Base-by-base conservation (phyloP, 768 basidiomycete genomes). In the Agrocybe pediades region DNA sequence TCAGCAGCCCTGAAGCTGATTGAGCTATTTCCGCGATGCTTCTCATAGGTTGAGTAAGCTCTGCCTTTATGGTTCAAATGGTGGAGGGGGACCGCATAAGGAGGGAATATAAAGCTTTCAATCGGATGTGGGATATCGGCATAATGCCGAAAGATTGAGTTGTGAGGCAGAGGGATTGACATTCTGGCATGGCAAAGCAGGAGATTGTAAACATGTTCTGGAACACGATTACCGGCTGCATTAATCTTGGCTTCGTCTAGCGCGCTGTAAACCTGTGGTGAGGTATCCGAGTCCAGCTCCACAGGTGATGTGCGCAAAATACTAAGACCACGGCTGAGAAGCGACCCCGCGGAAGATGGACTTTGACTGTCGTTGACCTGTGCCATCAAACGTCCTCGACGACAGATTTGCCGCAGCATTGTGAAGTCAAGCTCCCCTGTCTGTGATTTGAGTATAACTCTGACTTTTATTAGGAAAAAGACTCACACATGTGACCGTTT, bases 381-480 rank as follows among this genome's bases (percentile, higher is more conserved):
- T 19, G 46, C 51, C 24, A 40, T 48, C n/a, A 62, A 51, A 15
- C 58, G 41, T 9, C 61, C 60, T 21, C 49, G 53, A 8, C 56
- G 48, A 27, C 60, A 59, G 16, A 62, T 54, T 41, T 65, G 57
- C 13, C 54, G 41, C 8, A 65, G 46, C 61, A 65, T 64, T 7
- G 64, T 65, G 15, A 61, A 60, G 42, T 65, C 60, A 43, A 65
- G 39, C 23, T 65, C 62, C 54, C 64, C 62, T 65, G 25, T 30
- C 9, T 49, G 3, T 36, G 30, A 33, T 20, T 42, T 24, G 17
- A 44, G 20, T 48, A n/a, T 2, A 40, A 33, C 41, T 47, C 8
- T 23, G 36, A 43, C 20, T 36, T 51, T 25, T 21, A 36, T 51
- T 30, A 2, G 52, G 11, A 25, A 25, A 40, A 30, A 53, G n/a